Evolutionary conservation across 768 basidiomycete genomes (phyloP).

Genomic region (Lactarius quietus): DNA sequence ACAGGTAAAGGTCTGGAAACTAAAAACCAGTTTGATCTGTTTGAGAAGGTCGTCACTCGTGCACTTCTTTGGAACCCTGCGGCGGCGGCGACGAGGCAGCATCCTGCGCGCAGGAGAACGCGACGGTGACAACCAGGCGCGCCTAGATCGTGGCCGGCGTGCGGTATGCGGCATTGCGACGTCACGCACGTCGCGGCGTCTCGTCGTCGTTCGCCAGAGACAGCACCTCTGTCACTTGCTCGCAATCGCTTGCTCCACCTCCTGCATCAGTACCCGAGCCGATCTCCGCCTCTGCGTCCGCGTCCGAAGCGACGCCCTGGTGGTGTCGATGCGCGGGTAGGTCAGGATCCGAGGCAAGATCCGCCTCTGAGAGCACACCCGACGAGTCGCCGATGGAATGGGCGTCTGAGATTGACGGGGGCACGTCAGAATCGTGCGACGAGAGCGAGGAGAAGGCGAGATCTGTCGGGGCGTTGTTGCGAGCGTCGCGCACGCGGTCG

Average conservation of each 20-base stretch:
- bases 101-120: conserved; percentile 48
- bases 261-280: too few species aligned
- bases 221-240: conserved; percentile 30
- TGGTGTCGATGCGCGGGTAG: neutral
- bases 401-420: conserved; percentile 59
- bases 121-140: conserved; percentile 51
- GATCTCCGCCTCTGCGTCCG: conserved; percentile 30
- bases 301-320: conserved; percentile 35
- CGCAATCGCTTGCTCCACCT: conserved; percentile 11
- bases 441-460: too few species aligned
- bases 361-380: conserved; percentile 28
- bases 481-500: too few species aligned
- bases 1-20: too few species aligned
- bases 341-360: conserved; percentile 31
- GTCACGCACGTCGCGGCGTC: conserved; percentile 27
- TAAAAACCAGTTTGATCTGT: neutral
- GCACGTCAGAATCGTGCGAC: too few species aligned
- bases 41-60: conserved; percentile 7
- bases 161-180: conserved; percentile 30
- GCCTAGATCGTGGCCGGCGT: conserved; percentile 32
- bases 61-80: conserved; percentile 21
- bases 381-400: conserved; percentile 32
- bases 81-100: conserved; percentile 12
- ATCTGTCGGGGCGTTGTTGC: too few species aligned
- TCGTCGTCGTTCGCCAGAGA: conserved; percentile 34